phyloP scores from a whole-genome alignment of 371 early-diverging fungal species.

The Lichtheimia hyalospora region DNA sequence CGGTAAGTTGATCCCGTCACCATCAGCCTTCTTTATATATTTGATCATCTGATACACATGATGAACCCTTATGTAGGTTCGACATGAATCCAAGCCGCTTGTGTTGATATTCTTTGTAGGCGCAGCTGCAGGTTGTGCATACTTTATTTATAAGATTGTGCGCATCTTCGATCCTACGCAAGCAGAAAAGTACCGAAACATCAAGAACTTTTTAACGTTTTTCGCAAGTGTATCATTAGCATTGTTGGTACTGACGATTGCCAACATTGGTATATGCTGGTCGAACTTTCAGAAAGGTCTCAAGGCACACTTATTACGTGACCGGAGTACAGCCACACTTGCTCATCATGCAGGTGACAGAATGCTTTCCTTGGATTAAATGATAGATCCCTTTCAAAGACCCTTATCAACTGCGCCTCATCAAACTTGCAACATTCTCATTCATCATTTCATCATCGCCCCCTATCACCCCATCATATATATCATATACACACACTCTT shows the following conservation, averaged over 20 bases:
- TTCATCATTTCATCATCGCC: too few relatives aligned
- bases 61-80: constrained; percentile 30
- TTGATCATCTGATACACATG: background rate
- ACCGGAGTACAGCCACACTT: constrained; percentile 10
- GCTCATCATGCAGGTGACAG: constrained; percentile 23
- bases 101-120: constrained; percentile 72
- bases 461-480: too few relatives aligned
- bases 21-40: background rate
- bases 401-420: too few relatives aligned
- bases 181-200: constrained; percentile 56
- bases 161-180: constrained; percentile 75
- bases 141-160: constrained; percentile 84
- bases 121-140: constrained; percentile 69
- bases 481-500: too few relatives aligned
- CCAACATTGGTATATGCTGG: constrained; percentile 69
- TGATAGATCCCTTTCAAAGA: too few relatives aligned
- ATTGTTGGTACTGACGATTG: constrained; percentile 68
- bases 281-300: constrained; percentile 85
- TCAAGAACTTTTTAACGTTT: constrained; percentile 80
- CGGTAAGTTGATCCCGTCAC: constrained; percentile 47
- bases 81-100: constrained; percentile 44
- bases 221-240: constrained; percentile 76
- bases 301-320: constrained; percentile 45
- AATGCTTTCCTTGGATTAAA: constrained; percentile 27
- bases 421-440: too few relatives aligned